These are phyloP conservation scores for Picea mariana DNA, from an alignment of 83 land plant genomes.

Conservation along the genomic window DNA sequence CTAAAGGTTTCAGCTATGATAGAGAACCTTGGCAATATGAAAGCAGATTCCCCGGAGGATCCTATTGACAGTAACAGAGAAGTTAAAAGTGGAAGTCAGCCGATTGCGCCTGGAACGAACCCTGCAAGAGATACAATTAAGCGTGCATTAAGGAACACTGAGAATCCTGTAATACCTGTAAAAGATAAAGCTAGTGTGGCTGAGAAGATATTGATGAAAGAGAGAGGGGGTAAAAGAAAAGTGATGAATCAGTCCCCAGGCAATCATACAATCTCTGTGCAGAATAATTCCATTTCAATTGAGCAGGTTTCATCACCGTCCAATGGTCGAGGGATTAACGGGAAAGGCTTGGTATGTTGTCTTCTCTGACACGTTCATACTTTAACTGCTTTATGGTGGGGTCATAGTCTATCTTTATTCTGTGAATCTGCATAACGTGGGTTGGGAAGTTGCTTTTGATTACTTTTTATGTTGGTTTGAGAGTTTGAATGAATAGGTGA, in stretches of 20 bases:
- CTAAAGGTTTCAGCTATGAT: neutral
- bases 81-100: neutral
- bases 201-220: neutral
- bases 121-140: neutral
- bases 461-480: neutral
- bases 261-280: neutral
- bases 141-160: neutral
- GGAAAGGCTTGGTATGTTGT: conserved; percentile 1
- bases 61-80: neutral
- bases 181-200: neutral
- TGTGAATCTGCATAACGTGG: neutral
- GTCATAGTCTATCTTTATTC: neutral
- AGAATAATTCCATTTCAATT: neutral
- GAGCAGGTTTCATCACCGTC: conserved; percentile 13
- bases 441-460: neutral
- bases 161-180: neutral
- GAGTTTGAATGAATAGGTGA: too few relatives aligned
- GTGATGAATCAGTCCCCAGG: neutral
- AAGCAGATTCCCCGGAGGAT: neutral
- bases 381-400: neutral
- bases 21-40: neutral
- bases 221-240: neutral
- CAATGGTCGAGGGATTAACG: neutral
- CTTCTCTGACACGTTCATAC: neutral
- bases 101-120: neutral